Evolutionary conservation across 2,329 filamentous ascomycete genomes (phyloP).

Genomic region (Arthroderma sp.): DNA sequence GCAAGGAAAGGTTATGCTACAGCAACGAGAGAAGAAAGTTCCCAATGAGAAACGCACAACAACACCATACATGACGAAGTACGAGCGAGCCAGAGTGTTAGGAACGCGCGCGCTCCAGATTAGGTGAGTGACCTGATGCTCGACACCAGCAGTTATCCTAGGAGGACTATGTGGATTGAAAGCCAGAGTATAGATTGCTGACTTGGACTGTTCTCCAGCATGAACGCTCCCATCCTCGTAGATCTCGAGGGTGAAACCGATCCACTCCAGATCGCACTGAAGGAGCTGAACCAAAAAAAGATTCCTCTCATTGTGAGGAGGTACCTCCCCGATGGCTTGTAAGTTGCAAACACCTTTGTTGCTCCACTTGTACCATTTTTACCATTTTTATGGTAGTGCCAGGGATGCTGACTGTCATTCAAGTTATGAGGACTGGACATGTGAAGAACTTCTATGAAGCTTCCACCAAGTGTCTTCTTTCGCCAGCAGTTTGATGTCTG

Average conservation of each 20-base stretch:
- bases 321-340: slow-evolving; percentile 95
- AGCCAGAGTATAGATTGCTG: not conserved
- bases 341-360: too few species aligned
- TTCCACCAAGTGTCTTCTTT: not conserved
- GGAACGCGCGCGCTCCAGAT: slow-evolving; percentile 92
- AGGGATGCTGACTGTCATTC: not conserved
- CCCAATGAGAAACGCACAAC: slow-evolving; percentile 76
- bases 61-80: slow-evolving; percentile 99
- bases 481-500: not conserved
- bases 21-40: slow-evolving; percentile 68
- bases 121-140: slow-evolving; percentile 47
- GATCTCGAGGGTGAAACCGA: slow-evolving; percentile 97
- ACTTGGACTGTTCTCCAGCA: slow-evolving; percentile 41
- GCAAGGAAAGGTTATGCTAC: slow-evolving; percentile 42
- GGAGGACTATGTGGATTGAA: not conserved
- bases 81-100: slow-evolving; percentile 84
- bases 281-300: slow-evolving; percentile 96
- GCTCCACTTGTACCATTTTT: too few species aligned
- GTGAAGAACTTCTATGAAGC: slow-evolving; percentile 70
- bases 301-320: slow-evolving; percentile 88
- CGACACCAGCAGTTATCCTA: not conserved
- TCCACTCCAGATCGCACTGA: slow-evolving; percentile 91
- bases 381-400: not conserved
- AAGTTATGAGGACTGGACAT: slow-evolving; percentile 98
- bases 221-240: slow-evolving; percentile 93